A percentile compares a stretch with the other conserved stretches of the same genome.
These are phyloP conservation scores for Solanum verrucosum DNA, from an alignment of 257 asterid species.

Conservation along the genomic window DNA sequence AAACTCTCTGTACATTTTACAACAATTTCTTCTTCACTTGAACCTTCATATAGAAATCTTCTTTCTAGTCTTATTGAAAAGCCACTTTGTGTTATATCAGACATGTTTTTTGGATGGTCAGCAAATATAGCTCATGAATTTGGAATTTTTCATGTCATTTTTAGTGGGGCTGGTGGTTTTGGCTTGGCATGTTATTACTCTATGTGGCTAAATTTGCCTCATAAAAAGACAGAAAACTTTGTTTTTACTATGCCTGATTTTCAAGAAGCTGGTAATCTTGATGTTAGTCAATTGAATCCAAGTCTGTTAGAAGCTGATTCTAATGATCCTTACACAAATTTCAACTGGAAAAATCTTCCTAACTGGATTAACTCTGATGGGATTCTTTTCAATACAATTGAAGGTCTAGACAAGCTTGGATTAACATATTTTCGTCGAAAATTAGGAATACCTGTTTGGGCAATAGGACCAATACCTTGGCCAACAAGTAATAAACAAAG, in stretches of 20 bases:
- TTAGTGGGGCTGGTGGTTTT: conserved; percentile 22
- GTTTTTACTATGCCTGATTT: conserved; percentile 19
- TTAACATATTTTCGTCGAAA: conserved; percentile 13
- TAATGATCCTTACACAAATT: conserved; percentile 6
- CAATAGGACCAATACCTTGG: conserved; percentile 19
- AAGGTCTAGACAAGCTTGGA: conserved; percentile 18
- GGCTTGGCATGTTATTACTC: conserved; percentile 20
- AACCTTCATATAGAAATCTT: conserved; percentile 19
- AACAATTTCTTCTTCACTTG: conserved; percentile 20
- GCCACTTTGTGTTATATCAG: conserved; percentile 25
- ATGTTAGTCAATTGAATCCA: not conserved
- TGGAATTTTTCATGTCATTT: conserved; percentile 16
- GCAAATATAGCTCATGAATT: conserved; percentile 20
- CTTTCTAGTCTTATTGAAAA: conserved; percentile 8
- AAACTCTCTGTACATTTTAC: conserved; percentile 23
- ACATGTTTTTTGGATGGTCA: conserved; percentile 31
- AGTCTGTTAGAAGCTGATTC: not conserved
- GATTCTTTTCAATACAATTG: conserved; percentile 27
- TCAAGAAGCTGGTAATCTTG: conserved; percentile 7
- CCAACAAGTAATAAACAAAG: conserved; percentile 3
- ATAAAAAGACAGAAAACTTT: not conserved
- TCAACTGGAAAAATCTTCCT: not conserved
- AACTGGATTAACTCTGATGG: conserved; percentile 28
- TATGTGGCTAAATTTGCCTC: conserved; percentile 19
- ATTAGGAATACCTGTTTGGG: conserved; percentile 11